Evolutionary conservation across 371 early-diverging fungal genomes (phyloP), one percentile per base, ranked within the genome.

Genomic region (Rhizopus stolonifer): DNA sequence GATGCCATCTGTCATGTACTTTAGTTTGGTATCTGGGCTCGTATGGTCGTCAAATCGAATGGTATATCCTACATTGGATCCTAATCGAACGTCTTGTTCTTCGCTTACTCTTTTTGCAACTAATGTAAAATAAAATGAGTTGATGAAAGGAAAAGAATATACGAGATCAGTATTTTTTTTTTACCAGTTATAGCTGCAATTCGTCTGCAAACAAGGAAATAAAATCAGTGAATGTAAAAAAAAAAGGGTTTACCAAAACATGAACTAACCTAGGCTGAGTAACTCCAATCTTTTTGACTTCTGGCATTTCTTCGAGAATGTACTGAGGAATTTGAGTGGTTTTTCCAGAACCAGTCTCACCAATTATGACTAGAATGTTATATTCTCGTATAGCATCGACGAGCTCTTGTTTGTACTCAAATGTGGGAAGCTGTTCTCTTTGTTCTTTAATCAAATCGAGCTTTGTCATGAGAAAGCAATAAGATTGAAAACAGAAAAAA

Each of bases 311-410:
- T 62, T 92, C 92, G 23, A 87, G 64, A 21, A 92, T 67, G 70
- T 91, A 96, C 60, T 96, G 93, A 14, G 95, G 94, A 18, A 95
- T 83, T 60, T 94, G 94, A 1, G 95, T 96, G 2, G 94, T 93
- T 66, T 96, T 96, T 23, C 97, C 95, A 21, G 87, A 85, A 29
- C 96, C 93, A 5, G 94, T 93, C 64, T 89, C 91, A 44, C 95
- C 96, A 43, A 88, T 84, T 10, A 94, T 74, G 14, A 93, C 80
- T 1, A 90, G 68, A 5, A 86, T 65, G 42, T 69, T 79, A 58
- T 83, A 77, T 52, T 84, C 77, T 43, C 70, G 48, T 15, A 91
- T 81, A 5, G 89, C 88, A 10, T 80, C 79, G 17, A 90, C 58
- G 15, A 93, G 66, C 6, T 82, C 82, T 21, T 86, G 68, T 38